Evolutionary conservation across 176 grass and related monocot genomes (phyloP), one percentile per base, ranked within the genome.

Genomic region (Carex cristatella): DNA sequence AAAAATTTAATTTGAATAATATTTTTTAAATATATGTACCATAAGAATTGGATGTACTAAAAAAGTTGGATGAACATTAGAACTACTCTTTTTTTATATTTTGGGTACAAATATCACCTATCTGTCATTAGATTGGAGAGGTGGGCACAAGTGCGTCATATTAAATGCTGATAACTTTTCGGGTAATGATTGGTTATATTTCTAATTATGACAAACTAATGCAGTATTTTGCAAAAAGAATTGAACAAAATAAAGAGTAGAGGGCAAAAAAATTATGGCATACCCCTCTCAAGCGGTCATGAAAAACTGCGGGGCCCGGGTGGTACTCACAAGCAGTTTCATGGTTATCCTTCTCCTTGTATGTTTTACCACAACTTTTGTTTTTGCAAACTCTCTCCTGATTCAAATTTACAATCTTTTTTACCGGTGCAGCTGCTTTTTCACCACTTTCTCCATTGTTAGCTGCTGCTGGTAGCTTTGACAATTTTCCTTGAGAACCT

Each of bases 271-370:
- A 18, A 10, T 65, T 81, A 37, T 79, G 61, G n/a, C 88, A 66
- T 94, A 95, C 93, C 87, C 96, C 93, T 82, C 91, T 94, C 67
- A 89, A 83, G 72, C 93, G 91, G 81, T 99, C 96, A 85, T 94
- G 96, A 69, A 99, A 99, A 94, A 99, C 84, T 11, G 96, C 96
- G 42, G 96, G 96, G 15, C 96, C 96, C 32, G 96, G 93, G 77
- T 99, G 96, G 65, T 92, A 93, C 2, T 94, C 89, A 1, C 96
- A 99, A 44, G 96, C 96, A 55, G 77, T 55, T 66, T 99, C 96
- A 87, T 99, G 91, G 61, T 99, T 99, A 85, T 99, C 93, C 88
- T 90, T 99, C 86, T 98, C 96, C 81, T 95, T 99, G 53, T 92
- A 94, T 38, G 85, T 88, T 91, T 98, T 98, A 46, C 96, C 96